phyloP scores from a whole-genome alignment of 129 eudicot species.

The Centella asiatica region DNA sequence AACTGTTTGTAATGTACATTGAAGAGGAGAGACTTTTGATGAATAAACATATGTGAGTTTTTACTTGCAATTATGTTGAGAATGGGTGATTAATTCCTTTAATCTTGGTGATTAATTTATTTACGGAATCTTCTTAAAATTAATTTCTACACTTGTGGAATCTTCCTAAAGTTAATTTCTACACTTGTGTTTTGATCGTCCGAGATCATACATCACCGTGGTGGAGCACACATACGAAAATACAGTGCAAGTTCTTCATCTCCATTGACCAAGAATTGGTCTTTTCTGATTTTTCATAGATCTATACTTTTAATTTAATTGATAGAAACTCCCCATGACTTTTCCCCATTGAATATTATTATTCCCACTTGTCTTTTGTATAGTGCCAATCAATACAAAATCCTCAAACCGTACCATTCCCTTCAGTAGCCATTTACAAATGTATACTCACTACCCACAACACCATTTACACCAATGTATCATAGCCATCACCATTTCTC shows the following conservation, averaged over 20 bases:
- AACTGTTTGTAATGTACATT: too few relatives aligned
- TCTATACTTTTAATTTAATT: neutral
- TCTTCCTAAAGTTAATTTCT: too few relatives aligned
- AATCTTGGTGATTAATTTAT: too few relatives aligned
- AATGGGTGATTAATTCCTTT: too few relatives aligned
- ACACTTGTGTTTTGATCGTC: too few relatives aligned
- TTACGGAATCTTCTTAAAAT: too few relatives aligned
- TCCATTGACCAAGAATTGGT: constrained; percentile 10
- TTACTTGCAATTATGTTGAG: too few relatives aligned
- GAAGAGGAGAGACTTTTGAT: too few relatives aligned
- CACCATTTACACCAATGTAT: neutral
- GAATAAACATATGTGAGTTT: too few relatives aligned
- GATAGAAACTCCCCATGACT: too few relatives aligned
- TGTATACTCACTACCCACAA: neutral
- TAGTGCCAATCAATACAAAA: neutral
- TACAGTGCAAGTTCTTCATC: neutral
- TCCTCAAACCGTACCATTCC: neutral
- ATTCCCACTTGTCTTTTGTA: neutral
- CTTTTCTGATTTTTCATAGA: neutral
- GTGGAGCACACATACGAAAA: neutral
- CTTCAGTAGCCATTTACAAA: neutral
- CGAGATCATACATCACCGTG: too few relatives aligned
- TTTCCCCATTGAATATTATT: neutral
- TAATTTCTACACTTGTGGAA: too few relatives aligned
- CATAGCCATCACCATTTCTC: neutral